Percentiles rank a stretch among this genome's conserved stretches.
Conservation (phyloP, 345 rosid species). For the Melaleuca quinquenervia region DNA sequence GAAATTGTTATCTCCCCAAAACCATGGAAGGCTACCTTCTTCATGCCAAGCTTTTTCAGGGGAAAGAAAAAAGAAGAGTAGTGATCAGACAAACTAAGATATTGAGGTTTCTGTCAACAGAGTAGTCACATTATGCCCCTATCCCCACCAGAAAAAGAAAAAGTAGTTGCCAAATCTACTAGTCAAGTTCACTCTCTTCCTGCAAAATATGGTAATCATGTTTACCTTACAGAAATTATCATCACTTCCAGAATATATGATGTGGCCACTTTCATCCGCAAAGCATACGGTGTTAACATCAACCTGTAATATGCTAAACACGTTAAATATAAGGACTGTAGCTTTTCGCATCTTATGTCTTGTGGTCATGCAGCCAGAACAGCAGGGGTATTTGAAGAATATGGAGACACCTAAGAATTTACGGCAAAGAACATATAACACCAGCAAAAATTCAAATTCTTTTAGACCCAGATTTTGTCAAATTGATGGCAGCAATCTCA, state of each 20-base stretch:
- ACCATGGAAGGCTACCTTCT: neutral
- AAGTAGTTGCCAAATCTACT: neutral
- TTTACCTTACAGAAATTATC: slow-evolving; percentile 53
- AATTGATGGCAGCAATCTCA: neutral
- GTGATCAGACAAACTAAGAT: neutral
- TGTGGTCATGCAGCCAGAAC: neutral
- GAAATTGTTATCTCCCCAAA: neutral
- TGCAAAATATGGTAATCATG: neutral
- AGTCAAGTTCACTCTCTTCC: neutral
- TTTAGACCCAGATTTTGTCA: neutral
- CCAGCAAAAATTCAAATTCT: neutral
- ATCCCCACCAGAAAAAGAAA: neutral
- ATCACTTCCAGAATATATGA: slow-evolving; percentile 62
- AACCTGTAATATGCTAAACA: slow-evolving; percentile 20
- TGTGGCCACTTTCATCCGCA: slow-evolving; percentile 61
- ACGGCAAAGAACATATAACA: neutral
- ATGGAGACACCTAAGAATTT: neutral
- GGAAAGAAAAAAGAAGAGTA: neutral
- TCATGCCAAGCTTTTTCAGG: neutral
- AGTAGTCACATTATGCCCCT: neutral
- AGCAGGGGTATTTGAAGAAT: neutral
- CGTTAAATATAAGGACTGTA: neutral
- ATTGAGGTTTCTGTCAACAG: neutral
- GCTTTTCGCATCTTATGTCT: neutral
- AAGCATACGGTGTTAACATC: slow-evolving; percentile 73